These are phyloP conservation scores for Camelina laxa DNA, from an alignment of 345 rosid species.

Conservation along the genomic window DNA sequence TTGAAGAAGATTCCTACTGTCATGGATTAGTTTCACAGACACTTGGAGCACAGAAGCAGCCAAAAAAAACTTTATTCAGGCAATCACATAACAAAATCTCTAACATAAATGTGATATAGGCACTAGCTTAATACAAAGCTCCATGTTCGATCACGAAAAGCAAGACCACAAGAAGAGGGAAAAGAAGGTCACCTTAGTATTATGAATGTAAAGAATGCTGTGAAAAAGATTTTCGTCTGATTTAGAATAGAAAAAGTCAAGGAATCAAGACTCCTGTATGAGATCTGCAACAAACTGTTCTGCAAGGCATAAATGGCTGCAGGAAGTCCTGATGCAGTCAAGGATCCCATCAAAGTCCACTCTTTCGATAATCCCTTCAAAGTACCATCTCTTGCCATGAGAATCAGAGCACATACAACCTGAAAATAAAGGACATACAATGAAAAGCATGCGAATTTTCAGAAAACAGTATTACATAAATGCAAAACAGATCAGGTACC, in stretches of 20 bases:
- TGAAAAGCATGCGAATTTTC: neutral
- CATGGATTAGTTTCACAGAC: neutral
- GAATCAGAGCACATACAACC: slow-evolving; percentile 79
- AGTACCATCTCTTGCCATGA: slow-evolving; percentile 85
- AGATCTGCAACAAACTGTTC: slow-evolving; percentile 98
- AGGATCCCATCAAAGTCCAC: slow-evolving; percentile 88
- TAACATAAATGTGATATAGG: neutral
- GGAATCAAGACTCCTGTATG: slow-evolving; percentile 94
- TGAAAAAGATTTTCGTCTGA: slow-evolving; percentile 94
- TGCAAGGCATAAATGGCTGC: slow-evolving; percentile 96
- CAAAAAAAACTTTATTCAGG: neutral
- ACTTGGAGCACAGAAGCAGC: neutral
- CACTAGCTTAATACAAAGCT: slow-evolving; percentile 7
- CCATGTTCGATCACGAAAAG: neutral
- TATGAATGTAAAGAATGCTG: slow-evolving; percentile 83
- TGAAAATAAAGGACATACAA: slow-evolving; percentile 35
- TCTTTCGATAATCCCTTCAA: slow-evolving; percentile 62
- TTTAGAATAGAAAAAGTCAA: slow-evolving; percentile 92
- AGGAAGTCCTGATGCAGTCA: slow-evolving; percentile 97
- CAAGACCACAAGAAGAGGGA: neutral
- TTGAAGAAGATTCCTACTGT: neutral
- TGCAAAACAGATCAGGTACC: slow-evolving; percentile 45
- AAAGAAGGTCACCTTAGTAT: slow-evolving; percentile 66
- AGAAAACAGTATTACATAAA: neutral
- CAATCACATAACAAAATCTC: neutral